Percentiles rank a stretch among this genome's conserved stretches.
phyloP scores from a whole-genome alignment of 2,329 filamentous ascomycete genomes.

The Exophiala xenobiotica region DNA sequence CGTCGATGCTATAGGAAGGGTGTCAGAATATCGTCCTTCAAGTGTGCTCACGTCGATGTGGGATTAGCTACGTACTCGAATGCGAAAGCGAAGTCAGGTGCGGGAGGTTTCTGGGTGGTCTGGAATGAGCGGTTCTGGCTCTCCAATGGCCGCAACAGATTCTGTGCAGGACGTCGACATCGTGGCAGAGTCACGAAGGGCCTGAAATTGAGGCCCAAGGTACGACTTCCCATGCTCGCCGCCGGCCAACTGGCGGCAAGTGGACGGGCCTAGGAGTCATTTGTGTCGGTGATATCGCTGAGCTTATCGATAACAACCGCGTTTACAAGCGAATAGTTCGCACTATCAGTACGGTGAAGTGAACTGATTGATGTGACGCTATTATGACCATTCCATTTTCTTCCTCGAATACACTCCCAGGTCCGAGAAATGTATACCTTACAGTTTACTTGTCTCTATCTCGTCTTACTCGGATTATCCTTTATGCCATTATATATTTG shows the following conservation, averaged over 20 bases:
- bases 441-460: too few relatives aligned
- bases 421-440: background rate
- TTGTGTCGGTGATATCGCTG: background rate
- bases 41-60: background rate
- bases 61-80: conserved; percentile 25
- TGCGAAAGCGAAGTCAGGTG: conserved; percentile 30
- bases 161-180: background rate
- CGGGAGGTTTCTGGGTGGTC: background rate
- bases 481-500: too few relatives aligned
- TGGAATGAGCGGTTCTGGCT: conserved; percentile 8
- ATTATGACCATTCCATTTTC: background rate
- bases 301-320: conserved; percentile 1
- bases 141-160: background rate
- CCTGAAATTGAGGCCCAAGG: conserved; percentile 15
- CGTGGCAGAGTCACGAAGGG: conserved; percentile 2
- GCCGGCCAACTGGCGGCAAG: background rate
- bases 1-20: conserved; percentile 68
- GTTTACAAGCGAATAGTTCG: too few relatives aligned
- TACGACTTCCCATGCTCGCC: conserved; percentile 2
- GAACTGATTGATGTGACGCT: background rate
- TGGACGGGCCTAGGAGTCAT: background rate
- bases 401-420: background rate
- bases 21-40: conserved; percentile 8
- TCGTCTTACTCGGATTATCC: conserved; percentile 18
- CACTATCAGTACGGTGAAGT: too few relatives aligned